Base-by-base conservation (phyloP, 805 yeast species). In the Lipomyces orientalis region DNA sequence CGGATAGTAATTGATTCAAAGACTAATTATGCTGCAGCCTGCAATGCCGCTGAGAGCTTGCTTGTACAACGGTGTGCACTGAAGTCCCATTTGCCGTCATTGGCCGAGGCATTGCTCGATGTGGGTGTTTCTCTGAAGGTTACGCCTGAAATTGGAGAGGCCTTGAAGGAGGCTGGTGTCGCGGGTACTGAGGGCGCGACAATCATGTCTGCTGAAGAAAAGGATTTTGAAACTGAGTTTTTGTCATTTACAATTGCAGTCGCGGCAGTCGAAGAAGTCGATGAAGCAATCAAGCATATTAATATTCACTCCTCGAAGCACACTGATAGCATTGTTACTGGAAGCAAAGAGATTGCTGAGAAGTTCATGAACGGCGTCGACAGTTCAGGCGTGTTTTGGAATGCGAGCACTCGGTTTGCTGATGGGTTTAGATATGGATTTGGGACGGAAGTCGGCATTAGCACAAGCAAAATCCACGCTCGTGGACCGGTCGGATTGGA, bases 401-500 rank as follows among this genome's bases (percentile, higher is more conserved):
- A 95, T 77, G 94, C 97, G 60, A 90, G 97, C 25, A 92, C 98
- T 8, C 84, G 99, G 76, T 95, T 95, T 81, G 98, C 99, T 6
- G 99, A 95, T 79, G 99, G 99, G 2, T 95, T 91, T 84, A 86
- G 99, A 77, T 95, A 94, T 76, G 99, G 99, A 0, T 95, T 96
- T 77, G 99, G 99, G 62, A 90, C 99, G 5, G 99, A 95, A 79
- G 99, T 95, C 19, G 99, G 99, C 46, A 94, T 95, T 67, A 90
- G 97, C 60, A 95, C 99, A 57, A 93, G 94, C 77, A 95, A 95
- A 79, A 92, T 95, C 70, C 99, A 95, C 77, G 97, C 99, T 9
- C 86, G 99, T 75, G 99, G 99, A 1, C 99, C 99, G 16, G 98
- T 95, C 43, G 99, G 99, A 1, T 83, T 95, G 39, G 99, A 95